Conservation (phyloP, 306 rosid species). For the Cercis canadensis region DNA sequence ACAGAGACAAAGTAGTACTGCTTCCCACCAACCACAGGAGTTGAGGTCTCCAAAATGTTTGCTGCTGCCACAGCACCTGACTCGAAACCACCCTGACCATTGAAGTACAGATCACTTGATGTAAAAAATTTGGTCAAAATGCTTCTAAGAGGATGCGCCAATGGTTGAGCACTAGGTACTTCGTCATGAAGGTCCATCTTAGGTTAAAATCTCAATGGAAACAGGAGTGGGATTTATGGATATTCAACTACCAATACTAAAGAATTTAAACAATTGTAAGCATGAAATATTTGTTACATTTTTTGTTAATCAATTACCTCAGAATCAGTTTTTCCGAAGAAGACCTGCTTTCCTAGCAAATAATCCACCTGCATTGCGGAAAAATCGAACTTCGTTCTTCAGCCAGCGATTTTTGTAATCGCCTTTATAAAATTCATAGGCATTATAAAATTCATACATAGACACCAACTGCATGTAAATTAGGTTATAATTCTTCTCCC, state of each 20-base stretch:
- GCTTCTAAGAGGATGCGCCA: no score
- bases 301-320: slow-evolving; percentile 63
- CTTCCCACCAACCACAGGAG: slow-evolving; percentile 51
- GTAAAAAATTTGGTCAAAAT: not conserved
- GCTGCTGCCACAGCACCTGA: slow-evolving; percentile 81
- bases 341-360: slow-evolving; percentile 90
- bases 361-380: slow-evolving; percentile 70
- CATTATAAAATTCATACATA: slow-evolving; percentile 10
- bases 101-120: slow-evolving; percentile 16
- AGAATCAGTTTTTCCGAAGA: slow-evolving; percentile 83
- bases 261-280: not conserved
- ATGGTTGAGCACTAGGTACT: no score
- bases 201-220: no score
- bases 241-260: not conserved
- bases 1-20: slow-evolving; percentile 71
- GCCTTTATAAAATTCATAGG: slow-evolving; percentile 19
- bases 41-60: slow-evolving; percentile 67
- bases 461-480: not conserved
- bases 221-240: no score
- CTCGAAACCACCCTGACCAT: slow-evolving; percentile 89
- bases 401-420: slow-evolving; percentile 10
- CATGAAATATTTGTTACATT: not conserved
- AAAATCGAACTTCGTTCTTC: slow-evolving; percentile 33
- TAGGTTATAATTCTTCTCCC: not conserved
- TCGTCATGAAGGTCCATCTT: no score